Percentiles rank a stretch among this genome's conserved stretches.
Evolutionary conservation across 345 rosid species (phyloP).

Genomic region (Ailanthus altissimus): DNA sequence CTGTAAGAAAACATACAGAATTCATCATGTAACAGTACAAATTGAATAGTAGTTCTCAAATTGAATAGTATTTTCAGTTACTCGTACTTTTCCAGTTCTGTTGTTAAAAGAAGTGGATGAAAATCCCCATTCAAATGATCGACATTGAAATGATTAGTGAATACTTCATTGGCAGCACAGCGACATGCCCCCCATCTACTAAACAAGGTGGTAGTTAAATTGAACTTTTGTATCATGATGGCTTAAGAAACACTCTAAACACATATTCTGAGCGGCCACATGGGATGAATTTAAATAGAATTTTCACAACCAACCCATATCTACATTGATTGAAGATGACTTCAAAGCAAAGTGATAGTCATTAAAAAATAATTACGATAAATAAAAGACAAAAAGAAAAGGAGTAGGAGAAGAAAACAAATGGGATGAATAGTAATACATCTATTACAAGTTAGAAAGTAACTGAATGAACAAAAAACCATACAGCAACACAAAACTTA

Average conservation of each 20-base stretch:
- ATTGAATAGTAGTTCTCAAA: conserved; percentile 44
- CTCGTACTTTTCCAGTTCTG: background rate
- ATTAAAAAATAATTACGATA: background rate
- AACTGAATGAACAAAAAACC: conserved; percentile 1
- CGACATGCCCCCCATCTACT: background rate
- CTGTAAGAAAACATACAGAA: conserved; percentile 52
- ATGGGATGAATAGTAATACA: conserved; percentile 5
- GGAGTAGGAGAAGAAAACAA: background rate
- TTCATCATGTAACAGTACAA: conserved; percentile 72
- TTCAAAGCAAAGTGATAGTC: background rate
- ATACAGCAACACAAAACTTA: conserved; percentile 10
- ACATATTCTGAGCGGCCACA: background rate
- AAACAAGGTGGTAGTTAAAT: background rate
- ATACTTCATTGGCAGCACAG: background rate
- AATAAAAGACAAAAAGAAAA: background rate
- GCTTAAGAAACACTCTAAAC: background rate
- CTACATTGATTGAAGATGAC: background rate
- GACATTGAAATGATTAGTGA: background rate
- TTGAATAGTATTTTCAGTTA: background rate
- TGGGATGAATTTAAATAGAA: background rate
- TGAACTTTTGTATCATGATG: background rate
- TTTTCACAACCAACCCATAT: background rate
- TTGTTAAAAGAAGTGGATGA: background rate
- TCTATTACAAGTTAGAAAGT: conserved; percentile 4
- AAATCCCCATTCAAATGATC: too few relatives aligned